Base-by-base conservation (phyloP, 306 rosid species). In the Begonia peltatifolia region DNA sequence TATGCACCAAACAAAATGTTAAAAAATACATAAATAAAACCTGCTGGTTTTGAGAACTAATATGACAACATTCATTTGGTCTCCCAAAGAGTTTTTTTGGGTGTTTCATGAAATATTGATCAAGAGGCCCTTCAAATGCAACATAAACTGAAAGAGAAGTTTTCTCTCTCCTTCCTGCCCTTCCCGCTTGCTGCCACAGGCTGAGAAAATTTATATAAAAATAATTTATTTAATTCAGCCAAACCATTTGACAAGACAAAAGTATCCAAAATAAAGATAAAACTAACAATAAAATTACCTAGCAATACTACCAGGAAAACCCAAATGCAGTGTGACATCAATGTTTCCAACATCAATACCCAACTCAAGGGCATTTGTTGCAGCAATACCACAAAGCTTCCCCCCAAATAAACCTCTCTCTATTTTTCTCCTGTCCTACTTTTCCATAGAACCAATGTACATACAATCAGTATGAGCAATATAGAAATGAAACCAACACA, bases 301-400 rank as follows among this genome's bases (percentile, higher is more conserved):
- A 41, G 95, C 78, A 69, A 90, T 76, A 63, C 87, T 85, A 58
- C 97, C 97, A 57, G 97, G 97, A 74, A 90, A 90, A 47, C 97
- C 95, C 56, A 90, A 79, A 78, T 90, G 97, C 78, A 90, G 76
- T 61, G 97, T 90, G 52, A 71, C 94, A 63, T 85, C 95, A 70
- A 85, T 76, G 63, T 90, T 87, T 50, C 97, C 97, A 61, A 85
- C 95, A 75, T 90, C 95, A 62, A 85, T 83, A 69, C 97, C 97
- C 84, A 90, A 78, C 60, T 90, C 97, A 68, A 90, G 97, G 66
- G 97, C 97, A 90, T 90, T 90, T 49, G 97, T 90, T 15, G 97
- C 94, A 64, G 94, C 95, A 61, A 90, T 74, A 41, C 97, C 97
- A 73, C 82, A 69, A 70, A 83, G 74, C 68, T 78, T 78, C 61